Evolutionary conservation across 176 grass and related monocot species (phyloP), one percentile per base, ranked within the genome.

Genomic region (Raddia distichophylla): DNA sequence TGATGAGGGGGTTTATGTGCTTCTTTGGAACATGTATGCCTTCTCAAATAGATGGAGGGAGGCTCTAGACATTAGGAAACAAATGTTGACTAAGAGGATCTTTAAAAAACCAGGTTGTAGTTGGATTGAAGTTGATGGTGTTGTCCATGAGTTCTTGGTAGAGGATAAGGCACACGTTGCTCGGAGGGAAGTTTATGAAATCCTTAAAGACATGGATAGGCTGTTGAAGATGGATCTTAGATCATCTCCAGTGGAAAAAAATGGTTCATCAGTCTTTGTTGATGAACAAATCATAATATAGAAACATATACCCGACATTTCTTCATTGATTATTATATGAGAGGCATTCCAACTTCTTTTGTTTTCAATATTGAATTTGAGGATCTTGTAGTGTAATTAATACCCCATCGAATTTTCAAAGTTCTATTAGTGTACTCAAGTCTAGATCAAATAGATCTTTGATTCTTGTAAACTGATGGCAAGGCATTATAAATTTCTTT

Each of bases 1-100:
- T 13, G 88, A 94, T 80, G 83, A 90, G 58, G 91, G 88, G 3
- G 91, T 90, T 56, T 90, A 94, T 81, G 88, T 88, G 35, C 88
- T 94, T 73, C 79, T 94, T 49, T 90, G 88, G 88, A 94, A 88
- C 66, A 77, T 94, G 71, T 88, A 88, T 48, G 91, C 88, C 6
- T 94, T 83, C 69, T 90, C 86, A 77, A 83, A 77, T 67, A 90
- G 81, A 90, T 94, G 91, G 88, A 85, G 34, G 77, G 75, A 90
- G 81, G 88, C 91, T 40, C 52, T 67, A 43, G 82, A 91, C 53
- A 74, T 94, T 40, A 94, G 91, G 74, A 87, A 83, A 65, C 66
- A 88, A 69, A 91, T 94, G 88, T 32, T 82, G 60, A 74, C 18
- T 82, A 86, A 53, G 19, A 86, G 86, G n/a, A 74, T 94, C 22